phyloP scores from a whole-genome alignment of 2,329 filamentous ascomycete genomes.

The Fusarium palustre region DNA sequence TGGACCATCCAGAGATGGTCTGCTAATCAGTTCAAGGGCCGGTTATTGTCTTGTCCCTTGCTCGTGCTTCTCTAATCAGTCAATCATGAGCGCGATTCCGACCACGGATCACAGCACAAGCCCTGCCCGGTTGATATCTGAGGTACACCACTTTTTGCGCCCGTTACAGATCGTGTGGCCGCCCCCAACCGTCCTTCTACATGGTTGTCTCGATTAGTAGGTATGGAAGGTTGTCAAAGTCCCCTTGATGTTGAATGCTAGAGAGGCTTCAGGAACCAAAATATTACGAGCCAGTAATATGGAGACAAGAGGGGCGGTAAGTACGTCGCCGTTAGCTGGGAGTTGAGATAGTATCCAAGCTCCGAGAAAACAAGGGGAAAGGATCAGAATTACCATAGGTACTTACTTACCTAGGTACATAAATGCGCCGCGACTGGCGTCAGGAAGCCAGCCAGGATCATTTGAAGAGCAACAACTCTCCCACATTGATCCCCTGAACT shows the following conservation, averaged over 20 bases:
- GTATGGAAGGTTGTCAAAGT: not conserved
- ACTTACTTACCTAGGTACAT: not conserved
- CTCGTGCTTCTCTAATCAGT: slow-evolving; percentile 22
- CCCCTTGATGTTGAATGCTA: not conserved
- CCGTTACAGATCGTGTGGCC: slow-evolving; percentile 39
- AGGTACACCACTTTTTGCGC: slow-evolving; percentile 31
- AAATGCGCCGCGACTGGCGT: slow-evolving; percentile 12
- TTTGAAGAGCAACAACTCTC: slow-evolving; percentile 7
- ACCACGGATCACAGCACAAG: slow-evolving; percentile 38
- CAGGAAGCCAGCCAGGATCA: slow-evolving; percentile 16
- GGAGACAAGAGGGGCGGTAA: slow-evolving; percentile 3
- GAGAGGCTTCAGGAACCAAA: slow-evolving; percentile 24
- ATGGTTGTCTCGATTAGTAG: not conserved
- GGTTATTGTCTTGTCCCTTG: slow-evolving; percentile 3
- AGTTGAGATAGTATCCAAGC: not conserved
- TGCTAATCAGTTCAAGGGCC: slow-evolving; percentile 38
- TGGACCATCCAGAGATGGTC: slow-evolving; percentile 39
- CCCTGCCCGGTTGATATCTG: slow-evolving; percentile 23
- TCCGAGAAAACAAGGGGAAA: not conserved
- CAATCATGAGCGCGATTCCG: slow-evolving; percentile 41
- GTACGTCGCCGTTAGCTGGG: not conserved
- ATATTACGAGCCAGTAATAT: slow-evolving; percentile 14
- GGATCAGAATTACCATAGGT: not conserved
- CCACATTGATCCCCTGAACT: not conserved
- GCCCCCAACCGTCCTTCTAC: slow-evolving; percentile 32